Percentiles rank a stretch among this genome's conserved stretches.
phyloP scores from a whole-genome alignment of 192 early-diverging fungal species.

The Podila horticola region DNA sequence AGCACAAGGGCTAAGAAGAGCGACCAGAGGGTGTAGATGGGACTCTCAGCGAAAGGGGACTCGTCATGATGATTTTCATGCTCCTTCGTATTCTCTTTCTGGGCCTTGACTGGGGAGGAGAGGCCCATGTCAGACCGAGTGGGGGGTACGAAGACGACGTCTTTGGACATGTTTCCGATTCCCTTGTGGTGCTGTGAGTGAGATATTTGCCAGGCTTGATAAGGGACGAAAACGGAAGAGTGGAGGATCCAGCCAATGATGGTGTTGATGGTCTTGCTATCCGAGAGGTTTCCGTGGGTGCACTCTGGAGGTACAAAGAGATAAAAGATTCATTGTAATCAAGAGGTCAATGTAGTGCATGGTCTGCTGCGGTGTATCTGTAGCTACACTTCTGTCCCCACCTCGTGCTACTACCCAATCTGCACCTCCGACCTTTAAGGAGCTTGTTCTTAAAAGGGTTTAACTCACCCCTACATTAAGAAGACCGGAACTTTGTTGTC shows the following conservation, averaged over 20 bases:
- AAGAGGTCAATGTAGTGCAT: neutral
- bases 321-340: neutral
- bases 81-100: conserved; percentile 42
- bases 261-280: conserved; percentile 83
- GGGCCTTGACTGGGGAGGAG: conserved; percentile 40
- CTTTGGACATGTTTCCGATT: conserved; percentile 87
- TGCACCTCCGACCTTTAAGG: too few relatives aligned
- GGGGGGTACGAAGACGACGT: conserved; percentile 92
- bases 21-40: conserved; percentile 67
- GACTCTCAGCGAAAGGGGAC: conserved; percentile 77
- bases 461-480: too few relatives aligned
- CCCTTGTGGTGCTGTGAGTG: conserved; percentile 96
- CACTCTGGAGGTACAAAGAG: conserved; percentile 67
- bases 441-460: too few relatives aligned
- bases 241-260: conserved; percentile 90
- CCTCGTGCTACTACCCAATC: too few relatives aligned
- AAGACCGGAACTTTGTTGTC: too few relatives aligned
- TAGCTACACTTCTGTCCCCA: too few relatives aligned
- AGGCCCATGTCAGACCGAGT: conserved; percentile 69
- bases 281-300: conserved; percentile 89
- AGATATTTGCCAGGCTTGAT: conserved; percentile 89
- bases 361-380: neutral
- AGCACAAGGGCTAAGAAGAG: conserved; percentile 74
- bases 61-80: conserved; percentile 49
- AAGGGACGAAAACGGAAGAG: conserved; percentile 91